A percentile compares a stretch with the other conserved stretches of the same genome.
These are phyloP conservation scores for Pezicula neosporulosa DNA, from an alignment of 2,329 filamentous ascomycete species.

Conservation along the genomic window DNA sequence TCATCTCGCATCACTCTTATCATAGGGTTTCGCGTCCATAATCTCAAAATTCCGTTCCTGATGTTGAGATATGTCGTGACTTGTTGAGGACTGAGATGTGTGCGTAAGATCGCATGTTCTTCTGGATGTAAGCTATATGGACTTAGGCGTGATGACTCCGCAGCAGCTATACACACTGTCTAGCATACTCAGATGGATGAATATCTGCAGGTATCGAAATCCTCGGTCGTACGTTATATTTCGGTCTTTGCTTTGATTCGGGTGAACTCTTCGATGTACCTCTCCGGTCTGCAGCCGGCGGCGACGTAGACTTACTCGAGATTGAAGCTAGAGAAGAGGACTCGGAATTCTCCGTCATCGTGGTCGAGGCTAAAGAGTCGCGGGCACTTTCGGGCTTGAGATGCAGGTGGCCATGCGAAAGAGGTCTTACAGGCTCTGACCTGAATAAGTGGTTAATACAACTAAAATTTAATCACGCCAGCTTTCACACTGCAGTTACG, in stretches of 20 bases:
- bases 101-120: conserved; percentile 76
- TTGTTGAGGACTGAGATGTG: conserved; percentile 81
- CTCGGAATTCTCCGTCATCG: conserved; percentile 47
- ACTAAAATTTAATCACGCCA: conserved; percentile 13
- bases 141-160: conserved; percentile 83
- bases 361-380: conserved; percentile 49
- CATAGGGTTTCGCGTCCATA: conserved; percentile 87
- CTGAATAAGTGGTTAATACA: conserved; percentile 16
- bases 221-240: conserved; percentile 64
- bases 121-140: conserved; percentile 83
- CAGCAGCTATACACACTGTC: conserved; percentile 85
- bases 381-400: conserved; percentile 28
- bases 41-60: conserved; percentile 83
- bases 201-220: conserved; percentile 81
- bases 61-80: conserved; percentile 96
- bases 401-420: conserved; percentile 21
- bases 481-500: not conserved
- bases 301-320: conserved; percentile 64
- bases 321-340: conserved; percentile 47
- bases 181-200: conserved; percentile 74
- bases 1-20: conserved; percentile 78
- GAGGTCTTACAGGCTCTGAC: conserved; percentile 16
- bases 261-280: conserved; percentile 17
- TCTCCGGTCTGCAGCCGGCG: conserved; percentile 41
- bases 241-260: conserved; percentile 30